phyloP scores from a whole-genome alignment of 1,139 yeast species.

The Wickerhamiella pararugosa region DNA sequence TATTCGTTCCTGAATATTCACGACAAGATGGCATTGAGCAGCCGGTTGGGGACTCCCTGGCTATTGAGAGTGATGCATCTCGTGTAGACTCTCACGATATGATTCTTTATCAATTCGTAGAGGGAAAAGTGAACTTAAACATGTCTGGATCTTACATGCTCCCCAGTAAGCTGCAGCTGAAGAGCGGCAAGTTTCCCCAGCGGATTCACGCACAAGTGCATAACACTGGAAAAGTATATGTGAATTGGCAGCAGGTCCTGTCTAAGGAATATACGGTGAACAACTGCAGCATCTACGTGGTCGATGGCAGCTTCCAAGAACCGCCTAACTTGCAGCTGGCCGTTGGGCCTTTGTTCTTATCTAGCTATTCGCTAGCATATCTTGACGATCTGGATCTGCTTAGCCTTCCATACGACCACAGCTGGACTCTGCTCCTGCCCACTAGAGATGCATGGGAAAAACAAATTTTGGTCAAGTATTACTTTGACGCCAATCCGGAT shows the following conservation, averaged over 20 bases:
- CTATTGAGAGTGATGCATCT: conserved; percentile 17
- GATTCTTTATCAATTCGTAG: conserved; percentile 36
- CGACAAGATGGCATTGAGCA: too few relatives aligned
- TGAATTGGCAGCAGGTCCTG: conserved; percentile 35
- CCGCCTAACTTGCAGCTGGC: conserved; percentile 41
- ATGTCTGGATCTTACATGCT: conserved; percentile 20
- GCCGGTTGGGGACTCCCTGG: conserved; percentile 18
- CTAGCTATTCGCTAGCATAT: conserved; percentile 37
- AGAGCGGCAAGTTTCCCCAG: conserved; percentile 26
- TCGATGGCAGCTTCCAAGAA: conserved; percentile 41
- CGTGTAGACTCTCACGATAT: too few relatives aligned
- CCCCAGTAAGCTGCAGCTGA: conserved; percentile 26
- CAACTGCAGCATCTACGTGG: conserved; percentile 45
- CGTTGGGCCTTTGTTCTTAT: conserved; percentile 39
- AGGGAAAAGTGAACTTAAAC: conserved; percentile 10
- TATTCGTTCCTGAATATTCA: conserved; percentile 32
- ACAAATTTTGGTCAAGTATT: conserved; percentile 46
- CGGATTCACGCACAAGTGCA: conserved; percentile 17
- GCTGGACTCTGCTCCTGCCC: conserved; percentile 71
- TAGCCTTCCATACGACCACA: conserved; percentile 34
- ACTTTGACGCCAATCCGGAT: conserved; percentile 38
- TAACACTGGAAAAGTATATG: conserved; percentile 25
- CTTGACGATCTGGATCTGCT: conserved; percentile 36
- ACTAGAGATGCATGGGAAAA: conserved; percentile 62
- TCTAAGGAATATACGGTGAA: conserved; percentile 30